Base-by-base conservation (phyloP, 202 grass and related monocot species). In the Eragrostis tef region DNA sequence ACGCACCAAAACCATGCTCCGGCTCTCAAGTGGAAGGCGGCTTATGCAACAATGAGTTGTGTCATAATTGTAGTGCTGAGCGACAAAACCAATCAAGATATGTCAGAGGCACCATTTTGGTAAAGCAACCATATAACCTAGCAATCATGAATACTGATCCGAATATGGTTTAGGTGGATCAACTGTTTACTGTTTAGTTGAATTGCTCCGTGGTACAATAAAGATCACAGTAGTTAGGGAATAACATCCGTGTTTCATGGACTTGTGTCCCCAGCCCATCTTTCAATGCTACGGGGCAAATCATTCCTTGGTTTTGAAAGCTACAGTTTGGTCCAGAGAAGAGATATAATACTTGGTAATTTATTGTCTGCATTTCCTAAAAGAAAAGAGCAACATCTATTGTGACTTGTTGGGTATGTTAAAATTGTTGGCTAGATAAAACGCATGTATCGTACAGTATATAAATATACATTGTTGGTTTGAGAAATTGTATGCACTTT, bases 81-180 rank as follows among this genome's bases (percentile, higher is more conserved):
- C 74, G 48, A 84, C 89, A 96, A 74, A 90, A 84, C 71, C 88
- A 87, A 78, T 84, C 77, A 72, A 86, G 63, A 90, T 93, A 87
- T 85, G 84, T 93, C 65, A 91, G 88, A 86, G 92, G 89, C 83
- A 93, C 96, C 39, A 84, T 99, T 84, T 67, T 96, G 90, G 96
- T 96, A 99, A 85, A 14, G 49, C 44, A 83, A 78, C 46, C 63
- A 76, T 53, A 81, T 85, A 61, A 50, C 29, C 42, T 27, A 64
- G 31, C 72, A 89, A 82, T 63, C 36, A 67, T 68, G 58, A 85
- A 41, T 58, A 91, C 24, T 67, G 29, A 34, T 45, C 27, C 36
- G 19, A 83, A 56, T 74, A 71, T 88, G 50, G 50, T 77, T 71
- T 78, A 50, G 13, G 8, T 52, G 44, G 78, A 83, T 63, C 75